Conservation (phyloP, 257 asterid genomes). For the Salvia rosmarinus region DNA sequence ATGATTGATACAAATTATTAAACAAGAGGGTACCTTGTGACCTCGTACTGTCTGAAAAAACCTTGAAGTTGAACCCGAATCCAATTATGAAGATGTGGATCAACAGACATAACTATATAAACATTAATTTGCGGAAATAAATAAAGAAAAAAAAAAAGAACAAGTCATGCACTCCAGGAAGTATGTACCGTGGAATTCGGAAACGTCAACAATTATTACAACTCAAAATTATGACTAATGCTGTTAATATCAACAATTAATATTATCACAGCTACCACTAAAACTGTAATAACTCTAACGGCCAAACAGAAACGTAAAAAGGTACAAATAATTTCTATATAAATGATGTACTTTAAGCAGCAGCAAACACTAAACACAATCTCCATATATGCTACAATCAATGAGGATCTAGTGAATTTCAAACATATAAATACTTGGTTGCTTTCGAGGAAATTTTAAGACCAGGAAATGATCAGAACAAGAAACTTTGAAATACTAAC, state of each 20-base stretch:
- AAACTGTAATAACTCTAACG: background rate
- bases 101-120: background rate
- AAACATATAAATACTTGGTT: background rate
- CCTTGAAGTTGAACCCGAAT: background rate
- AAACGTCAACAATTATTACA: background rate
- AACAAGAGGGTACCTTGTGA: constrained; percentile 16
- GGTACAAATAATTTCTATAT: background rate
- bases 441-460: background rate
- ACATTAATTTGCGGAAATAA: background rate
- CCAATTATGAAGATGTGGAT: background rate
- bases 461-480: constrained; percentile 2
- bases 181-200: background rate
- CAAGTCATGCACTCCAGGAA: too few relatives aligned
- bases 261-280: background rate
- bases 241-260: constrained; percentile 1
- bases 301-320: background rate
- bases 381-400: constrained; percentile 7
- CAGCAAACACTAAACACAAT: background rate
- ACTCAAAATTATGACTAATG: background rate
- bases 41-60: background rate
- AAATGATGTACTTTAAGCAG: background rate
- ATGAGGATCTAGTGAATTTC: background rate
- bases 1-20: background rate
- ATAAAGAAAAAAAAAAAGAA: background rate
- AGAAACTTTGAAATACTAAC: constrained; percentile 2